Conservation (phyloP, 495 filamentous ascomycete genomes). For the Alectoria sarmentosa region DNA sequence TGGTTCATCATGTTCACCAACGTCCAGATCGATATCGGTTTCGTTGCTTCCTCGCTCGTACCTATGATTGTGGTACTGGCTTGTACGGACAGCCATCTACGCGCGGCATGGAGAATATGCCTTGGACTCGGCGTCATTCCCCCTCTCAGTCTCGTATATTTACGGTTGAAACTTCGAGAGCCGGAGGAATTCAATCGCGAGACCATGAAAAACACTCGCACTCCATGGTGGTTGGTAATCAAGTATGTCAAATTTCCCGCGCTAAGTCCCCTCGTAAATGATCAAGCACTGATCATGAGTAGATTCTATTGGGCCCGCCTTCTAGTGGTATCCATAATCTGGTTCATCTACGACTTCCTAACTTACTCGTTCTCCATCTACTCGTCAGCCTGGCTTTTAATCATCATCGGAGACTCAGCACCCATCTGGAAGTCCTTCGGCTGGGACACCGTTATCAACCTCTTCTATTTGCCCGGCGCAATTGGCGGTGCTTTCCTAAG, state of each 20-base stretch:
- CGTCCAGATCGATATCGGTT: conserved; percentile 76
- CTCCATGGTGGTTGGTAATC: conserved; percentile 44
- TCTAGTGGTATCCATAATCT: conserved; percentile 66
- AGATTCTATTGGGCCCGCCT: conserved; percentile 54
- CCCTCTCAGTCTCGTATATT: conserved; percentile 63
- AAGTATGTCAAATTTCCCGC: conserved; percentile 32
- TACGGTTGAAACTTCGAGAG: conserved; percentile 71
- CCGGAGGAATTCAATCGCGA: conserved; percentile 71
- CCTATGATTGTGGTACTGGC: conserved; percentile 66
- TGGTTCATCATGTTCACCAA: conserved; percentile 97
- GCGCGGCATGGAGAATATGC: conserved; percentile 67
- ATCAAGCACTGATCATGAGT: conserved; percentile 9
- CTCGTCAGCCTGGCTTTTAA: conserved; percentile 58
- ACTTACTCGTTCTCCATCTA: conserved; percentile 77
- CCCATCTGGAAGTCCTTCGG: conserved; percentile 71
- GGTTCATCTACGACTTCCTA: conserved; percentile 90
- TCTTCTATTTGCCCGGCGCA: conserved; percentile 82
- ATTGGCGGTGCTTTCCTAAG: conserved; percentile 64
- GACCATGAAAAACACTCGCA: conserved; percentile 43
- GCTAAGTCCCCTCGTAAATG: too few species aligned
- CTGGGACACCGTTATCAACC: conserved; percentile 77
- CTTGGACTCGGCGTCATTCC: conserved; percentile 76
- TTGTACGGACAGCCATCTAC: conserved; percentile 58
- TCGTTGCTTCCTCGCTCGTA: conserved; percentile 67
- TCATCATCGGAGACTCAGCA: conserved; percentile 50